Percentiles rank a stretch among this genome's conserved stretches.
These are phyloP conservation scores for Solanum aculeatissimum DNA, from an alignment of 305 asterid species.

Conservation along the genomic window DNA sequence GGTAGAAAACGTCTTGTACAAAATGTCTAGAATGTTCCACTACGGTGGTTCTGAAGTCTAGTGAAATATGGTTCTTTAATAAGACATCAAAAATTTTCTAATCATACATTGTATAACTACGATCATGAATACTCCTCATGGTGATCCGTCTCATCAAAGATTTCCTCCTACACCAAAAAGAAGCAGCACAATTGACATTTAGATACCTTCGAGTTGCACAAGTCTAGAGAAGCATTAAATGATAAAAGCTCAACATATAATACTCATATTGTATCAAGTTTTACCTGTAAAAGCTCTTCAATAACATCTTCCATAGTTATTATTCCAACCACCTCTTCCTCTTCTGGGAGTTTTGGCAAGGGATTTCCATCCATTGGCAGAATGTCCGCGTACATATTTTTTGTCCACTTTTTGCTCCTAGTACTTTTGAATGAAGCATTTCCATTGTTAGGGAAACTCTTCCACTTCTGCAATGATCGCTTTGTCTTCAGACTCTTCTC, in stretches of 20 bases:
- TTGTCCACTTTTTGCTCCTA: slow-evolving; percentile 47
- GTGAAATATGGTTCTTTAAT: background rate
- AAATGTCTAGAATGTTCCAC: background rate
- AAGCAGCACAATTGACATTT: background rate
- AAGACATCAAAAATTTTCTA: background rate
- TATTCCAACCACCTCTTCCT: slow-evolving; percentile 73
- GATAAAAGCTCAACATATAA: background rate
- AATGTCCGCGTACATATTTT: slow-evolving; percentile 57
- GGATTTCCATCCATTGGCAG: slow-evolving; percentile 50
- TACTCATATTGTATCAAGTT: background rate
- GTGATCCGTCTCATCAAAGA: slow-evolving; percentile 47
- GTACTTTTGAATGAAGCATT: slow-evolving; percentile 28
- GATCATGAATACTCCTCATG: slow-evolving; percentile 30
- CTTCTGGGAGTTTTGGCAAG: slow-evolving; percentile 53
- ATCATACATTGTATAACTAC: background rate
- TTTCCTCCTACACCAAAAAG: slow-evolving; percentile 30
- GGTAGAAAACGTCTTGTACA: background rate
- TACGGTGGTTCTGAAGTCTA: background rate
- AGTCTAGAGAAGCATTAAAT: background rate
- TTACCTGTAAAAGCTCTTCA: slow-evolving; percentile 79
- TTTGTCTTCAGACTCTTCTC: slow-evolving; percentile 34
- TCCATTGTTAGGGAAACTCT: slow-evolving; percentile 47
- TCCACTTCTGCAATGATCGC: slow-evolving; percentile 41
- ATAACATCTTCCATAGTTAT: slow-evolving; percentile 85
- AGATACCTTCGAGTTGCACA: background rate